These are phyloP conservation scores for Glomus cerebriforme DNA, from an alignment of 192 early-diverging fungal genomes.

Conservation along the genomic window DNA sequence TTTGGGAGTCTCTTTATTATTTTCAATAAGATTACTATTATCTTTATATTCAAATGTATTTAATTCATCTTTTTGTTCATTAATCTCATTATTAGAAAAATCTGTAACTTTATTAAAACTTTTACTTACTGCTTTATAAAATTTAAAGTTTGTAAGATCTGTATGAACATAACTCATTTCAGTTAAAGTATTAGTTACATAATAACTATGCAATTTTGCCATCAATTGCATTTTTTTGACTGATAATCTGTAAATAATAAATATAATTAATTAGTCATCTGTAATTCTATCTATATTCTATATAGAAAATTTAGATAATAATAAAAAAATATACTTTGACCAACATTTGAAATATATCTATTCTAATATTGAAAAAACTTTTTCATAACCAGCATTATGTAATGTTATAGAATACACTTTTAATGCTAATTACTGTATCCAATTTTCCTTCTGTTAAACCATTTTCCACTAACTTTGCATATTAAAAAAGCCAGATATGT, in stretches of 20 bases:
- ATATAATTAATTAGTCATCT: neutral
- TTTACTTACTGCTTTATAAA: slow-evolving; percentile 11
- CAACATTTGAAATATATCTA: neutral
- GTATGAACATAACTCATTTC: neutral
- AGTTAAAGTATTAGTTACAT: neutral
- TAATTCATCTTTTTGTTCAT: slow-evolving; percentile 6
- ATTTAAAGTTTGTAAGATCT: neutral
- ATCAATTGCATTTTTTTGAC: neutral
- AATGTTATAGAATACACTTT: too few relatives aligned
- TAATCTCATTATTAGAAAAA: neutral
- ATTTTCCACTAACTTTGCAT: too few relatives aligned
- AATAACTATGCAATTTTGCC: neutral
- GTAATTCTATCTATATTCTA: neutral
- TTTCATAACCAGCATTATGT: too few relatives aligned
- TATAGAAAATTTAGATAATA: neutral
- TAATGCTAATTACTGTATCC: too few relatives aligned
- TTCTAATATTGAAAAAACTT: too few relatives aligned
- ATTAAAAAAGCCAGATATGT: too few relatives aligned
- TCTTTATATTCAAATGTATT: neutral
- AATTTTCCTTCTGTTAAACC: too few relatives aligned
- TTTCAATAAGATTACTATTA: neutral
- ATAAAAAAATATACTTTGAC: neutral
- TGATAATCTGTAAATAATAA: neutral
- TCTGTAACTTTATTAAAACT: neutral
- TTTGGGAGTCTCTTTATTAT: neutral